These are phyloP conservation scores for Spongispora temasekensis DNA, from an alignment of 1,284 basidiomycete species.

Conservation along the genomic window DNA sequence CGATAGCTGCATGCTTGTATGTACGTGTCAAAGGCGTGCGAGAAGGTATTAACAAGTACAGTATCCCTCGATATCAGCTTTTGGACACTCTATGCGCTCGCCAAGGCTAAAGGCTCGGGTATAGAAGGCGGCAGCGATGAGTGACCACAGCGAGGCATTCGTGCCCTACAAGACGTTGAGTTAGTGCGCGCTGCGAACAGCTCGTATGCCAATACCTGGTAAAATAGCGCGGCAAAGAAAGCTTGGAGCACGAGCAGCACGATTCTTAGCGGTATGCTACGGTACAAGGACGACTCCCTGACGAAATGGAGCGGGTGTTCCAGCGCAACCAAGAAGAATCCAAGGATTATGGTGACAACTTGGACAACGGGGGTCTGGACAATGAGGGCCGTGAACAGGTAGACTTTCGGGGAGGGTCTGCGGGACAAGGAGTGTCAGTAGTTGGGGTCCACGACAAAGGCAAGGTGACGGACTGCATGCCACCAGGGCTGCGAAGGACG, in stretches of 20 bases:
- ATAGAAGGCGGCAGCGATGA: conserved; percentile 69
- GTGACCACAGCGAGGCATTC: conserved; percentile 71
- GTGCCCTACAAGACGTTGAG: too few species aligned
- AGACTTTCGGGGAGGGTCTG: conserved; percentile 65
- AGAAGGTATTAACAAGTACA: too few species aligned
- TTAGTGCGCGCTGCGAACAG: too few species aligned
- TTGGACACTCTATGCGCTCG: conserved; percentile 67
- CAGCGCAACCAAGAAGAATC: conserved; percentile 57
- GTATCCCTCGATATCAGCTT: conserved; percentile 63
- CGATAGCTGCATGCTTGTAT: conserved; percentile 27
- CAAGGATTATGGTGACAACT: conserved; percentile 62
- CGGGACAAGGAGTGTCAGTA: conserved; percentile 1
- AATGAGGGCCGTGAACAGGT: conserved; percentile 69
- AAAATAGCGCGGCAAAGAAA: conserved; percentile 69
- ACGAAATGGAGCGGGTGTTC: conserved; percentile 68
- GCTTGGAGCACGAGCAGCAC: conserved; percentile 66
- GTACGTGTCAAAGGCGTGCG: neutral
- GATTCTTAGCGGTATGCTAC: conserved; percentile 64
- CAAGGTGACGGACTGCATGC: conserved; percentile 72
- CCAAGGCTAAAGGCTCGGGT: conserved; percentile 60
- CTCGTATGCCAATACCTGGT: conserved; percentile 59
- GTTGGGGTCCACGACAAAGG: neutral
- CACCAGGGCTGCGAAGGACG: conserved; percentile 71
- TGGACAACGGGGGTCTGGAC: conserved; percentile 76
- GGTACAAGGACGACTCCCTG: conserved; percentile 54